Conservation (phyloP, 371 early-diverging fungal species). For the Mucor indicus region DNA sequence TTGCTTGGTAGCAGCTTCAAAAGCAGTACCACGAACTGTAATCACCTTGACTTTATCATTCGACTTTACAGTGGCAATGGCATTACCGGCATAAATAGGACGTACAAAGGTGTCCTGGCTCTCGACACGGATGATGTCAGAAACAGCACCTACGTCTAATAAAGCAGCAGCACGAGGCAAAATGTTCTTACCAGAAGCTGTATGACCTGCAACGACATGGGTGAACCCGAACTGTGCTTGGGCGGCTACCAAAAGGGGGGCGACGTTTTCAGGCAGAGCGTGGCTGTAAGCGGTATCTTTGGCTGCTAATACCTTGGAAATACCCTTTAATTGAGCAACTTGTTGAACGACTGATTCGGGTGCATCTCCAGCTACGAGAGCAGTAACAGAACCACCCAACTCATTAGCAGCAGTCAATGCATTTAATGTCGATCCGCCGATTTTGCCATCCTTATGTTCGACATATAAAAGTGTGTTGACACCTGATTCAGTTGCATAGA, state of each 20-base stretch:
- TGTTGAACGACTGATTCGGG: constrained; percentile 72
- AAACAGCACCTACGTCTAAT: constrained; percentile 86
- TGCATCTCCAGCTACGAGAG: constrained; percentile 81
- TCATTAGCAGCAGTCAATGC: constrained; percentile 87
- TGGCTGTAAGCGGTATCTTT: constrained; percentile 77
- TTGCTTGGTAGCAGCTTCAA: constrained; percentile 64
- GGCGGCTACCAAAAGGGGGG: constrained; percentile 73
- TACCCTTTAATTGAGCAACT: constrained; percentile 70
- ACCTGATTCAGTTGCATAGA: constrained; percentile 59
- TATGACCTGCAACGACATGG: constrained; percentile 86
- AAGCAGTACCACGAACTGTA: constrained; percentile 93
- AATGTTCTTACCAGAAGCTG: constrained; percentile 90
- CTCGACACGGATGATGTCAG: constrained; percentile 84
- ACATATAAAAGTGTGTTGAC: constrained; percentile 82
- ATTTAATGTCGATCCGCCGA: constrained; percentile 77
- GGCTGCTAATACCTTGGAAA: constrained; percentile 85
- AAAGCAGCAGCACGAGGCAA: constrained; percentile 93
- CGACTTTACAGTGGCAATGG: constrained; percentile 93
- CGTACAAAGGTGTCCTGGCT: constrained; percentile 87
- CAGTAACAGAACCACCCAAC: constrained; percentile 80
- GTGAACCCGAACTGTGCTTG: constrained; percentile 74
- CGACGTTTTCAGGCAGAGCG: constrained; percentile 76
- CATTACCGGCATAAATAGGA: constrained; percentile 98
- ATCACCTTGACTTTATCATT: constrained; percentile 83
- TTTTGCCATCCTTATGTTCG: constrained; percentile 81